Evolutionary conservation across 306 rosid genomes (phyloP).

Genomic region (Quercus engelmannii): DNA sequence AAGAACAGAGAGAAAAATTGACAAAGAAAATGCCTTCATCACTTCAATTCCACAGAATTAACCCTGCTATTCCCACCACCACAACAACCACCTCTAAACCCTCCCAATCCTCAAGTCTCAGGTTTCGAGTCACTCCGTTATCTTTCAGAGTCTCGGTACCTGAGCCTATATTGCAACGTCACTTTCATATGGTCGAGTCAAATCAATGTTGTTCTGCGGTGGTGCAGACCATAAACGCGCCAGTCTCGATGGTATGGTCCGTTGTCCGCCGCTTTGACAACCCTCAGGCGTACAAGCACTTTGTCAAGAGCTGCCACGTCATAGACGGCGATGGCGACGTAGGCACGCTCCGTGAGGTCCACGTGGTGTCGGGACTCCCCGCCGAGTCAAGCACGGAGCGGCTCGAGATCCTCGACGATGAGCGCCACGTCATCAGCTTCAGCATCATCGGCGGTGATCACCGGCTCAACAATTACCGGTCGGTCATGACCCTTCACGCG

Average conservation of each 20-base stretch:
- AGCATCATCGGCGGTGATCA: conserved; percentile 94
- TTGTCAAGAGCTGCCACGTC: conserved; percentile 87
- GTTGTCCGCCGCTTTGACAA: conserved; percentile 82
- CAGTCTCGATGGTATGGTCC: conserved; percentile 73
- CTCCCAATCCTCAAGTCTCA: conserved; percentile 1
- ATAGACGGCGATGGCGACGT: conserved; percentile 61
- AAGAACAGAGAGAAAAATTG: neutral
- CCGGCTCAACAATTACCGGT: conserved; percentile 71
- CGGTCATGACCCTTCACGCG: conserved; percentile 77
- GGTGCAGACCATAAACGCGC: conserved; percentile 68
- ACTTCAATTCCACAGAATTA: conserved; percentile 60
- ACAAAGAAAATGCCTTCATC: conserved; percentile 59
- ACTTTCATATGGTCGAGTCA: conserved; percentile 47
- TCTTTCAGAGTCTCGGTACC: neutral
- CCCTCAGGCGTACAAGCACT: conserved; percentile 89
- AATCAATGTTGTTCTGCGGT: conserved; percentile 78
- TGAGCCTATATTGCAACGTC: conserved; percentile 45
- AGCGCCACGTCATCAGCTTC: conserved; percentile 83
- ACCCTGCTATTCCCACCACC: conserved; percentile 25
- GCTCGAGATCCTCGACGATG: conserved; percentile 90
- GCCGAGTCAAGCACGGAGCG: conserved; percentile 88
- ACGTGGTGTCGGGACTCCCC: conserved; percentile 81
- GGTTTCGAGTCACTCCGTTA: neutral
- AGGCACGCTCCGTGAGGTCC: conserved; percentile 76
- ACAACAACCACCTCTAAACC: conserved; percentile 34